phyloP scores from a whole-genome alignment of 495 filamentous ascomycete genomes.

The Daldinia bambusicola region DNA sequence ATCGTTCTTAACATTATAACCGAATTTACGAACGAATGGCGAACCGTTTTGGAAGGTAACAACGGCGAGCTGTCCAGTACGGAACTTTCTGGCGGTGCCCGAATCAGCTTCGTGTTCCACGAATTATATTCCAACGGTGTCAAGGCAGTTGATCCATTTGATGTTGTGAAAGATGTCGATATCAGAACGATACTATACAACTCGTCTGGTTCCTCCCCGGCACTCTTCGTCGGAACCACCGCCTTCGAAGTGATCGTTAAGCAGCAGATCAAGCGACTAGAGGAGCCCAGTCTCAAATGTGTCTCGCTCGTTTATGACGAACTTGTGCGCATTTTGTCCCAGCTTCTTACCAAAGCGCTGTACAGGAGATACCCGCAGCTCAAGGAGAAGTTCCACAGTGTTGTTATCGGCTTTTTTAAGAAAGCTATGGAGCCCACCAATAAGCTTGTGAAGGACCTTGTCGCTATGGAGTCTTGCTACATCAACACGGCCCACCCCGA shows the following conservation, averaged over 20 bases:
- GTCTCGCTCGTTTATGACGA: conserved; percentile 97
- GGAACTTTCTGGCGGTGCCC: conserved; percentile 94
- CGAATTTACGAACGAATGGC: conserved; percentile 97
- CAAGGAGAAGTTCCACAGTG: conserved; percentile 95
- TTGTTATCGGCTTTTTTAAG: conserved; percentile 97
- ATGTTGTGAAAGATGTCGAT: conserved; percentile 96
- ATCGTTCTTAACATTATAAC: conserved; percentile 99
- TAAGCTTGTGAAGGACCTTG: conserved; percentile 93
- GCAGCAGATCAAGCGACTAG: conserved; percentile 95
- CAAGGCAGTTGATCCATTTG: conserved; percentile 98
- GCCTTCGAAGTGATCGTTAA: conserved; percentile 99
- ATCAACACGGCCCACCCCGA: conserved; percentile 99
- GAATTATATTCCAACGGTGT: conserved; percentile 98
- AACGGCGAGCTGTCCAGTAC: conserved; percentile 93
- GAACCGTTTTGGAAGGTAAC: conserved; percentile 94
- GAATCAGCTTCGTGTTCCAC: conserved; percentile 99
- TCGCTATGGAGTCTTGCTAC: conserved; percentile 95
- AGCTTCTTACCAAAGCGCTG: conserved; percentile 86
- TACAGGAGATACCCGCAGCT: conserved; percentile 92
- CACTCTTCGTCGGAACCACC: conserved; percentile 96
- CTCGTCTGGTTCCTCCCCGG: conserved; percentile 96
- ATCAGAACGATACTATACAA: conserved; percentile 98
- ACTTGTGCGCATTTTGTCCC: conserved; percentile 91
- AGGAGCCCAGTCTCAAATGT: conserved; percentile 97
- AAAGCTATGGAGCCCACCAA: conserved; percentile 97